phyloP scores from a whole-genome alignment of 1,284 basidiomycete species.

The Lignosus rhinocerotis region DNA sequence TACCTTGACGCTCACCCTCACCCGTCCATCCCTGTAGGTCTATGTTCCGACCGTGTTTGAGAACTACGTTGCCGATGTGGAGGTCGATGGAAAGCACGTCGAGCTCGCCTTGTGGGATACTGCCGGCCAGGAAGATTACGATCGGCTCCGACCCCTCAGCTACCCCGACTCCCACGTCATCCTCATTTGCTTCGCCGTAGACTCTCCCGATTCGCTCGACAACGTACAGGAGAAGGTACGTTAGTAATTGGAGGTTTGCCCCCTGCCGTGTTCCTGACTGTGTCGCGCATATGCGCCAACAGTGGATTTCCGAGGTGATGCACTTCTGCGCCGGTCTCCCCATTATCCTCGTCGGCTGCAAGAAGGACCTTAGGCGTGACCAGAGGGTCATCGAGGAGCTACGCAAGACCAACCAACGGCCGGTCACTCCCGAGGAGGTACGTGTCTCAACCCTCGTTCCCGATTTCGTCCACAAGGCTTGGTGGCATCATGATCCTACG shows the following conservation, averaged over 20 bases:
- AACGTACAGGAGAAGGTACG: slow-evolving; percentile 81
- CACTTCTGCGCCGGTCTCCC: slow-evolving; percentile 78
- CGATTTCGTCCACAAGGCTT: neutral
- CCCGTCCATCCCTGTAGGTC: slow-evolving; percentile 28
- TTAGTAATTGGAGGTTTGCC: too few species aligned
- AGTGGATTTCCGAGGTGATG: slow-evolving; percentile 82
- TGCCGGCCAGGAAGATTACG: slow-evolving; percentile 74
- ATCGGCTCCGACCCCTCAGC: slow-evolving; percentile 72
- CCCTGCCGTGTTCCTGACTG: neutral
- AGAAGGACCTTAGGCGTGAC: slow-evolving; percentile 70
- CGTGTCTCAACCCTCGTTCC: slow-evolving; percentile 16
- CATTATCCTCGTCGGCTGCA: slow-evolving; percentile 78
- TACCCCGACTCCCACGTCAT: slow-evolving; percentile 82
- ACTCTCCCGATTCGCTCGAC: slow-evolving; percentile 76
- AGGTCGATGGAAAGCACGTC: slow-evolving; percentile 76
- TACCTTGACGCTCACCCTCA: slow-evolving; percentile 17
- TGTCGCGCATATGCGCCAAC: slow-evolving; percentile 5
- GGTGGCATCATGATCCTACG: neutral
- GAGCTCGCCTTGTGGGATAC: slow-evolving; percentile 83
- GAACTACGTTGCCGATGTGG: slow-evolving; percentile 72
- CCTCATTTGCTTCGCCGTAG: slow-evolving; percentile 78
- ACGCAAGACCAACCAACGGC: slow-evolving; percentile 60
- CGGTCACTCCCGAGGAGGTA: slow-evolving; percentile 58
- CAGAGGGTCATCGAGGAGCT: slow-evolving; percentile 55
- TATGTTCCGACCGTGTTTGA: slow-evolving; percentile 82